phyloP scores from a whole-genome alignment of 805 yeast genomes.

The Nakazawaea sp. region DNA sequence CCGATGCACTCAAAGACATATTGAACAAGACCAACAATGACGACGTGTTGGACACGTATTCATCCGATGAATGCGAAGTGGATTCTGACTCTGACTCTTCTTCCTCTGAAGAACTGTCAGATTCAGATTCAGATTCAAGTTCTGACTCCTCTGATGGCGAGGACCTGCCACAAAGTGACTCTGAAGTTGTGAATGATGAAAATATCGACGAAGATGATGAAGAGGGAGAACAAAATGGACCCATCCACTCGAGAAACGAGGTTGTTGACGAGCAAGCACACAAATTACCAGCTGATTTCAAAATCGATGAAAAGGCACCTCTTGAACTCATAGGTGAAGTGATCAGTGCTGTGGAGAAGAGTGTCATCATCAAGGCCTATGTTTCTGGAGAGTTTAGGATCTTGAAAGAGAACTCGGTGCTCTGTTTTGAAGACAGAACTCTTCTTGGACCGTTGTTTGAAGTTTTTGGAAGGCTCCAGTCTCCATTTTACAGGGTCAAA shows the following conservation, averaged over 20 bases:
- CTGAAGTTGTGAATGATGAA: conserved; percentile 16
- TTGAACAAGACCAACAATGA: too few relatives aligned
- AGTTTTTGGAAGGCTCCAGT: conserved; percentile 80
- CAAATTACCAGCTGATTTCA: conserved; percentile 58
- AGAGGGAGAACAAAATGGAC: conserved; percentile 31
- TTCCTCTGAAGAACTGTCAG: conserved; percentile 19
- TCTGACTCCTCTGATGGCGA: conserved; percentile 17
- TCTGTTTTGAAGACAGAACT: conserved; percentile 68
- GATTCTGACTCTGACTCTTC: conserved; percentile 17
- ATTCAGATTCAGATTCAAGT: conserved; percentile 5
- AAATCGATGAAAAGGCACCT: conserved; percentile 51
- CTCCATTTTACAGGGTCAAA: conserved; percentile 75
- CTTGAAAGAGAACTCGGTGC: conserved; percentile 70
- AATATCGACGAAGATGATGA: conserved; percentile 18
- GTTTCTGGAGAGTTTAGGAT: conserved; percentile 81
- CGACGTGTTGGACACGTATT: conserved; percentile 11
- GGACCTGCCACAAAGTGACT: background rate
- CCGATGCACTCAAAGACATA: too few relatives aligned
- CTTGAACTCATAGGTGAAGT: conserved; percentile 70
- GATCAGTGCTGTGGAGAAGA: conserved; percentile 61
- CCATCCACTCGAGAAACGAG: conserved; percentile 78
- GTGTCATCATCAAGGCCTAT: conserved; percentile 64
- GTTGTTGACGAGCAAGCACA: conserved; percentile 61
- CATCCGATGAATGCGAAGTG: conserved; percentile 16
- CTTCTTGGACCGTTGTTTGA: conserved; percentile 78